Percentiles rank a stretch among this genome's conserved stretches.
Conservation (phyloP, 768 basidiomycete species). For the Suillus americanus region DNA sequence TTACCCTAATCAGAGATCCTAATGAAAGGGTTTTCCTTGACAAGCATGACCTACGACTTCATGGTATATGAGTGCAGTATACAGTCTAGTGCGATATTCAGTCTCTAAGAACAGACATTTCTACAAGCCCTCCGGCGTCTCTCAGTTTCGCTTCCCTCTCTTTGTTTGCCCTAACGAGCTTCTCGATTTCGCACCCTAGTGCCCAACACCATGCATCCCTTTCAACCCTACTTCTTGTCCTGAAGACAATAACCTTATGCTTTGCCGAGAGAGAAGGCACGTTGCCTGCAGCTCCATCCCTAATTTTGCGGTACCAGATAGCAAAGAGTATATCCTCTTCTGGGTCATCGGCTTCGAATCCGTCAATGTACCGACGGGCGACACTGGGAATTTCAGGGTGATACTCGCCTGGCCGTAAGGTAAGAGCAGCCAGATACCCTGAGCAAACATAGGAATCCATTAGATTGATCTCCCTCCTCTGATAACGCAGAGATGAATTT, state of each 20-base stretch:
- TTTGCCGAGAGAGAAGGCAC: slow-evolving; percentile 57
- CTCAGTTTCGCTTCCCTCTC: slow-evolving; percentile 67
- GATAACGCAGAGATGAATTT: slow-evolving; percentile 54
- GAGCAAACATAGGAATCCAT: slow-evolving; percentile 82
- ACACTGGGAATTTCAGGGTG: slow-evolving; percentile 47
- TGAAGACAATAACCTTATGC: slow-evolving; percentile 62
- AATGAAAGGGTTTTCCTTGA: not conserved
- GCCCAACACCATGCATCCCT: slow-evolving; percentile 96
- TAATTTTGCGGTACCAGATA: slow-evolving; percentile 61
- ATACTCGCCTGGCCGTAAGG: slow-evolving; percentile 65
- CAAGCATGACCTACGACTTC: not conserved
- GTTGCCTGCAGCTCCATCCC: slow-evolving; percentile 16
- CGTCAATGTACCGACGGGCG: slow-evolving; percentile 85
- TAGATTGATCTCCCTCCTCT: slow-evolving; percentile 56
- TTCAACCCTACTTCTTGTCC: slow-evolving; percentile 81
- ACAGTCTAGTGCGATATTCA: not conserved
- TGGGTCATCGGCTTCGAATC: slow-evolving; percentile 82
- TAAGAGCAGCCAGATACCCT: slow-evolving; percentile 76
- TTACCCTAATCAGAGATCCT: not conserved
- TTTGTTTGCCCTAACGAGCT: slow-evolving; percentile 58
- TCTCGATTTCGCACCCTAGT: slow-evolving; percentile 87
- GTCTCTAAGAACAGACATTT: slow-evolving; percentile 13
- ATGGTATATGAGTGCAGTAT: not conserved
- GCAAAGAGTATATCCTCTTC: slow-evolving; percentile 89
- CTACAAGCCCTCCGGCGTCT: slow-evolving; percentile 58